Percentiles rank a stretch among this genome's conserved stretches.
Evolutionary conservation across 805 yeast genomes (phyloP).

Genomic region (Yarrowia keelungensis): DNA sequence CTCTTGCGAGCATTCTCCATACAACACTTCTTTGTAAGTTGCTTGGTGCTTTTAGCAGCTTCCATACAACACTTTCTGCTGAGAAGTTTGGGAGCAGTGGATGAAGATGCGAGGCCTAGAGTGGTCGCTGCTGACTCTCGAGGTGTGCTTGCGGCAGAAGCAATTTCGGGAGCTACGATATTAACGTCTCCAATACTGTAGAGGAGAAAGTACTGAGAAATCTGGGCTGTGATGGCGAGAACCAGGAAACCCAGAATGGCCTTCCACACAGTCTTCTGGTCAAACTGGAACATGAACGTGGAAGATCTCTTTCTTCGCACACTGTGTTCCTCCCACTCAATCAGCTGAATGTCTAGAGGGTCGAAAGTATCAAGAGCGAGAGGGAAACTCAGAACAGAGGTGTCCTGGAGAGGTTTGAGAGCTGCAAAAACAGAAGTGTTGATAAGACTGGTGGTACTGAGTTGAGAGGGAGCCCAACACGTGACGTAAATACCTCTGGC

Average conservation of each 20-base stretch:
- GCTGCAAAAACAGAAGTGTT: conserved; percentile 9
- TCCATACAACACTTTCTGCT: too few relatives aligned
- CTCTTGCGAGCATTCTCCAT: conserved; percentile 15
- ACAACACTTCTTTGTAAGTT: conserved; percentile 14
- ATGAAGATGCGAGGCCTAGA: neutral
- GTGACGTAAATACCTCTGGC: conserved; percentile 13
- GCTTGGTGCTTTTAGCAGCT: neutral
- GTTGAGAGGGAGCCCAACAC: conserved; percentile 13
- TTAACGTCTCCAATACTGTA: conserved; percentile 13
- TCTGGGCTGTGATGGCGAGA: conserved; percentile 14
- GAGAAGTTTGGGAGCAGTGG: too few relatives aligned
- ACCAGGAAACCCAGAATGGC: conserved; percentile 14
- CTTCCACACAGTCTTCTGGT: conserved; percentile 16
- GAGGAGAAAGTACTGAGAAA: conserved; percentile 11
- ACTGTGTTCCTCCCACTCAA: conserved; percentile 31
- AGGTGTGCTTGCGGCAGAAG: conserved; percentile 5
- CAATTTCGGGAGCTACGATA: conserved; percentile 18
- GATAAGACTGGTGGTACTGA: conserved; percentile 5
- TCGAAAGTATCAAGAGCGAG: conserved; percentile 16
- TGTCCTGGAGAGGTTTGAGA: conserved; percentile 14
- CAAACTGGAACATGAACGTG: conserved; percentile 1
- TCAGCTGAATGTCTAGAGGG: conserved; percentile 32
- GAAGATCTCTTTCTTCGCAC: conserved; percentile 20
- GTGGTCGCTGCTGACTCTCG: neutral
- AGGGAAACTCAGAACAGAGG: conserved; percentile 16